A percentile compares a stretch with the other conserved stretches of the same genome.
Evolutionary conservation across 805 yeast genomes (phyloP).

Genomic region (Grigorovia jiainica): DNA sequence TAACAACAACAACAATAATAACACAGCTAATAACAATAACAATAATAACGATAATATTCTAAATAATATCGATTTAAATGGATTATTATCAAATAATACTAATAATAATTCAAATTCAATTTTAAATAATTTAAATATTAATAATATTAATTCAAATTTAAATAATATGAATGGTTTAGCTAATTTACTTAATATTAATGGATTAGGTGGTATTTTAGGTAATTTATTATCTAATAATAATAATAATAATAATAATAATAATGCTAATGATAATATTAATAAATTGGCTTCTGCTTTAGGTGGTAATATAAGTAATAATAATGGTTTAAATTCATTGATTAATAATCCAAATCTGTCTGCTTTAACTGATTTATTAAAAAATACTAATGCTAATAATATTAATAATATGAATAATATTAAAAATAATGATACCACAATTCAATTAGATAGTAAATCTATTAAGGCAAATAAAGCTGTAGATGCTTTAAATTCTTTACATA

Average conservation of each 20-base stretch:
- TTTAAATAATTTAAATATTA: not conserved
- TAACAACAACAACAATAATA: not conserved
- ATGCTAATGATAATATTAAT: not conserved
- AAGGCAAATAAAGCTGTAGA: slow-evolving; percentile 23
- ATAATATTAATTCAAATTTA: not conserved
- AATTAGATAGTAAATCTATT: slow-evolving; percentile 10
- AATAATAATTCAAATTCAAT: not conserved
- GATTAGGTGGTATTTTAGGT: not conserved
- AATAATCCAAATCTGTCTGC: not conserved
- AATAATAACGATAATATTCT: not conserved
- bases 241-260: not conserved
- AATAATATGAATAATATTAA: not conserved
- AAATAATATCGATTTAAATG: not conserved
- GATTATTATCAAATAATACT: not conserved
- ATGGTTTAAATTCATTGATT: not conserved
- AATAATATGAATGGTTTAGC: slow-evolving; percentile 1
- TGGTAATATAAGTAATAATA: not conserved
- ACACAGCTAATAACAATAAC: not conserved
- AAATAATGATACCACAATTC: not conserved
- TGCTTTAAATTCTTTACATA: slow-evolving; percentile 26
- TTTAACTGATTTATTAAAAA: not conserved
- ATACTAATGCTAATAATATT: not conserved
- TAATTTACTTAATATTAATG: not conserved
- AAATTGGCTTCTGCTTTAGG: not conserved
- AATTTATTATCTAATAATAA: not conserved